phyloP scores from a whole-genome alignment of 2,329 filamentous ascomycete genomes.

The Colletotrichum trifolii region DNA sequence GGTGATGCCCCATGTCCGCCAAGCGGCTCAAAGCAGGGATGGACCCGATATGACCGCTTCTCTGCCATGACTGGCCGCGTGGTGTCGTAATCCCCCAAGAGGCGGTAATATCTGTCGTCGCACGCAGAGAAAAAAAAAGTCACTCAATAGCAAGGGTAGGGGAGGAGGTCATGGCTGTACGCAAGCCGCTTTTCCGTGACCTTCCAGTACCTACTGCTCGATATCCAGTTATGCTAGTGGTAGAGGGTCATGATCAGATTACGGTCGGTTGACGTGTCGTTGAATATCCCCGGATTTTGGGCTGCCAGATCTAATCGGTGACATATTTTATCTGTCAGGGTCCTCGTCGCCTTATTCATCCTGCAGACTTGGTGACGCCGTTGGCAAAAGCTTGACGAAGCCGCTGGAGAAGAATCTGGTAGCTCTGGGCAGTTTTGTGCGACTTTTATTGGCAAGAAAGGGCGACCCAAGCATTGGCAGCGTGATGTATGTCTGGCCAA shows the following conservation, averaged over 20 bases:
- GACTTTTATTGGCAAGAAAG: slow-evolving; percentile 21
- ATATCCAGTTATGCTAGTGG: neutral
- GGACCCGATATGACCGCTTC: slow-evolving; percentile 23
- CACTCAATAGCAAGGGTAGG: slow-evolving; percentile 5
- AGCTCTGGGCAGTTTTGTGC: slow-evolving; percentile 22
- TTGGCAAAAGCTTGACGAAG: slow-evolving; percentile 36
- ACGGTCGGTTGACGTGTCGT: slow-evolving; percentile 13
- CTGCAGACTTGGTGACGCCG: slow-evolving; percentile 21
- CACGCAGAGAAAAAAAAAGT: slow-evolving; percentile 16
- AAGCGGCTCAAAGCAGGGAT: slow-evolving; percentile 36
- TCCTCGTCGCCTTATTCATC: slow-evolving; percentile 16
- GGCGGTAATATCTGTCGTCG: slow-evolving; percentile 21
- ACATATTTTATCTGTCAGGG: slow-evolving; percentile 18
- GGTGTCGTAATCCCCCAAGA: slow-evolving; percentile 32
- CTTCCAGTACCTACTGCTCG: neutral
- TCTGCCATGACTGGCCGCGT: slow-evolving; percentile 21
- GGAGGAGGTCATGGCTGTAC: slow-evolving; percentile 1
- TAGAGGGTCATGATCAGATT: neutral
- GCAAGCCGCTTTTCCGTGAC: slow-evolving; percentile 16
- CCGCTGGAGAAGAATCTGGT: slow-evolving; percentile 7
- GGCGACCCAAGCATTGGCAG: slow-evolving; percentile 32
- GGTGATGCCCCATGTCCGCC: slow-evolving; percentile 26
- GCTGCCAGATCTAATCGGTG: slow-evolving; percentile 19
- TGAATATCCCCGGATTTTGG: slow-evolving; percentile 22
- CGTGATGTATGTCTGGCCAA: slow-evolving; percentile 29